A percentile compares a stretch with the other conserved stretches of the same genome.
Evolutionary conservation across 2,329 filamentous ascomycete species (phyloP).

Genomic region (Thielaviopsis euricoi): DNA sequence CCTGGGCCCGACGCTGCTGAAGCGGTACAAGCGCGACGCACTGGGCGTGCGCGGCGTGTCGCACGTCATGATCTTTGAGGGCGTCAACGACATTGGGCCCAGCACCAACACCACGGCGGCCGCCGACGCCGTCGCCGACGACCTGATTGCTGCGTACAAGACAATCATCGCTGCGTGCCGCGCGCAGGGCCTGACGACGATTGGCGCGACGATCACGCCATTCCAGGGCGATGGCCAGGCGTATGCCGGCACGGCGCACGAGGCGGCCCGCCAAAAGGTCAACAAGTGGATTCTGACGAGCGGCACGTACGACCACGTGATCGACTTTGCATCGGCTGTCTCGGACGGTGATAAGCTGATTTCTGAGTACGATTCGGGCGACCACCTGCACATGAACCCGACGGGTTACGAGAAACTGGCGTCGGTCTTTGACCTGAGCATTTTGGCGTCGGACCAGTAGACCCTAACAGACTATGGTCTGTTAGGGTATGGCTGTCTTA

Average conservation of each 20-base stretch:
- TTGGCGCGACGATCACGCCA: constrained; percentile 50
- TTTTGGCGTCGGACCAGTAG: background rate
- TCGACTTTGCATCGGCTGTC: constrained; percentile 45
- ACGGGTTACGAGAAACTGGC: constrained; percentile 44
- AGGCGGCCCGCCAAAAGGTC: constrained; percentile 37
- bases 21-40: constrained; percentile 47
- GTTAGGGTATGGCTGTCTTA: background rate
- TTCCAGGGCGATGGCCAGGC: constrained; percentile 35
- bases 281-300: constrained; percentile 44
- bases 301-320: constrained; percentile 39
- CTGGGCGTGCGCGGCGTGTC: constrained; percentile 38
- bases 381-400: constrained; percentile 47
- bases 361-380: constrained; percentile 38
- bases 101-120: constrained; percentile 26
- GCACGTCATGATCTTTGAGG: constrained; percentile 50
- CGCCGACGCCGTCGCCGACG: constrained; percentile 32
- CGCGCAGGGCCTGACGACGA: constrained; percentile 35
- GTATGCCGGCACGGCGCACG: constrained; percentile 37
- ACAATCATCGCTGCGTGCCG: constrained; percentile 40
- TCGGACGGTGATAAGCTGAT: constrained; percentile 34
- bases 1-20: constrained; percentile 42
- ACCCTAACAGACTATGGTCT: background rate
- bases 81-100: constrained; percentile 51
- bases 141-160: constrained; percentile 38
- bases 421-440: constrained; percentile 35